These are phyloP conservation scores for Drosera spatulata DNA, from an alignment of 179 eudicot genomes.

Conservation along the genomic window DNA sequence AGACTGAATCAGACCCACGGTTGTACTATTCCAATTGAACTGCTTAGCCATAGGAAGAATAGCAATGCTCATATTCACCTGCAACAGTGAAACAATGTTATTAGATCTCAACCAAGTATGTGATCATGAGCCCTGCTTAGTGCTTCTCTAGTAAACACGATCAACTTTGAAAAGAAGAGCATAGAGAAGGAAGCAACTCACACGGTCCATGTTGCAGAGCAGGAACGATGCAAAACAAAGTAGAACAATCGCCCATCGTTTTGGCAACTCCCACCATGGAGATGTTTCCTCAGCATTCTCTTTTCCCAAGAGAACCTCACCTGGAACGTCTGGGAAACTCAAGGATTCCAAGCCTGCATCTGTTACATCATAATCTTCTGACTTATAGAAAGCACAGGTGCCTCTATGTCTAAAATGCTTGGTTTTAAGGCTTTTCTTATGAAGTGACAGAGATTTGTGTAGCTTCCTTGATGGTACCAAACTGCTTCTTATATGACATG, in stretches of 20 bases:
- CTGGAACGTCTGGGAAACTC: slow-evolving; percentile 35
- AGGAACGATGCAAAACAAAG: slow-evolving; percentile 89
- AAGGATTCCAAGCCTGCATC: slow-evolving; percentile 42
- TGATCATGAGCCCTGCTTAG: no score
- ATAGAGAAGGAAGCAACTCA: slow-evolving; percentile 12
- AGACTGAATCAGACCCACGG: slow-evolving; percentile 82
- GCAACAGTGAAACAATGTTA: slow-evolving; percentile 4
- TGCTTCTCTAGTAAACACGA: no score
- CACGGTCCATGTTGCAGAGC: slow-evolving; percentile 97
- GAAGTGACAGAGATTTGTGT: slow-evolving; percentile 22
- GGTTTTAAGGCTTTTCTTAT: slow-evolving; percentile 14
- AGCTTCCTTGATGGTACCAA: slow-evolving; percentile 31
- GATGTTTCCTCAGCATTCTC: slow-evolving; percentile 23
- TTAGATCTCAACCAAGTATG: no score
- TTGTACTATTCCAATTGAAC: slow-evolving; percentile 61
- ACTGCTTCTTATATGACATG: slow-evolving; percentile 16
- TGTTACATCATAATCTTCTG: slow-evolving; percentile 66
- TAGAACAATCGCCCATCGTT: slow-evolving; percentile 78
- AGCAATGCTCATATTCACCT: slow-evolving; percentile 97
- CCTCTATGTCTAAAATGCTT: slow-evolving; percentile 23
- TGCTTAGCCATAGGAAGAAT: slow-evolving; percentile 89
- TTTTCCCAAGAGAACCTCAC: slow-evolving; percentile 38
- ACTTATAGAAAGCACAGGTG: slow-evolving; percentile 52
- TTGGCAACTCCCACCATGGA: slow-evolving; percentile 75
- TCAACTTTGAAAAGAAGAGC: no score